Percentiles rank a stretch among this genome's conserved stretches.
phyloP scores from a whole-genome alignment of 352 stramenopile species.

The Pythium periplocum region DNA sequence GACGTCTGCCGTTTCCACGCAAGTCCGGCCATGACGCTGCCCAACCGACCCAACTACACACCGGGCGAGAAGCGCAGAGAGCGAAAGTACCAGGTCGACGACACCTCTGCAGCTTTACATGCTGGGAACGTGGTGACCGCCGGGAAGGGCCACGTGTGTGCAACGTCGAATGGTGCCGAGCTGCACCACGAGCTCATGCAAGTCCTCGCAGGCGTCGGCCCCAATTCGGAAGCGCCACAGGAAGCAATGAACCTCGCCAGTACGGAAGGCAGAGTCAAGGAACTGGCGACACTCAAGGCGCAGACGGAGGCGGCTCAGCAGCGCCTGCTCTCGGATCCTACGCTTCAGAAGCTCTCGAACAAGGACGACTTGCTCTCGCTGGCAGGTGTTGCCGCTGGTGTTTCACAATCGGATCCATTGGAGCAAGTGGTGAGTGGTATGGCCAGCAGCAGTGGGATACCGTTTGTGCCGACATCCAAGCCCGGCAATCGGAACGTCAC shows the following conservation, averaged over 20 bases:
- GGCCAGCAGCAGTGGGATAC: slow-evolving; percentile 2
- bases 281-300: slow-evolving; percentile 7
- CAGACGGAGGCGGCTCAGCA: slow-evolving; percentile 7
- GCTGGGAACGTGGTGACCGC: slow-evolving; percentile 1
- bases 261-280: slow-evolving; percentile 10
- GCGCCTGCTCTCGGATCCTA: slow-evolving; percentile 7
- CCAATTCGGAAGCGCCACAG: neutral
- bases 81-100: slow-evolving; percentile 18
- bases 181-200: slow-evolving; percentile 18
- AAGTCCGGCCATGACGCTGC: slow-evolving; percentile 42
- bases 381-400: no score
- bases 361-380: slow-evolving; percentile 12
- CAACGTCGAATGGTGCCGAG: slow-evolving; percentile 6
- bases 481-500: slow-evolving; percentile 3
- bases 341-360: slow-evolving; percentile 7
- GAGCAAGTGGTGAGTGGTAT: slow-evolving; percentile 17
- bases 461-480: no score
- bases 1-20: no score
- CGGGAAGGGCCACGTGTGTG: neutral
- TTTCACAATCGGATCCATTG: slow-evolving; percentile 6
- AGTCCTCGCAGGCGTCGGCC: slow-evolving; percentile 14
- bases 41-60: slow-evolving; percentile 48
- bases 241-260: neutral
- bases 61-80: slow-evolving; percentile 36
- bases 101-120: neutral